A percentile compares a stretch with the other conserved stretches of the same genome.
Conservation (phyloP, 2,329 filamentous ascomycete species). For the Xylariaceae sp. region DNA sequence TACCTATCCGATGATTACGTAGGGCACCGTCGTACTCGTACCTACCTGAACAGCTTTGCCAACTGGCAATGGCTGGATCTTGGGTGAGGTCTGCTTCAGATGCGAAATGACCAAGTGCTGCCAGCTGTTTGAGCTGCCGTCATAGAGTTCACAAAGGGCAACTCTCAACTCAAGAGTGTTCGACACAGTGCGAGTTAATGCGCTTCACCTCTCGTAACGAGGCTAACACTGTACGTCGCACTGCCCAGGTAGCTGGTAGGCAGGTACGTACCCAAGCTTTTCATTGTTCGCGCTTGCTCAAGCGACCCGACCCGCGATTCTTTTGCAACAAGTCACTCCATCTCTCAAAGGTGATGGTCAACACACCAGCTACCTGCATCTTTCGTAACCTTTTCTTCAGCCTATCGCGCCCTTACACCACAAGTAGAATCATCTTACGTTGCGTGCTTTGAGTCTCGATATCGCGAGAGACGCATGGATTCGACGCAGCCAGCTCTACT, state of each 20-base stretch:
- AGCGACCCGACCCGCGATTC: conserved; percentile 9
- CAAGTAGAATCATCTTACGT: too few relatives aligned
- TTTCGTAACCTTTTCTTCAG: background rate
- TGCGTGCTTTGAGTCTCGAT: conserved; percentile 6
- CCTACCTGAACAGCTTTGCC: too few relatives aligned
- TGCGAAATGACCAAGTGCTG: too few relatives aligned
- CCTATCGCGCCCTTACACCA: background rate
- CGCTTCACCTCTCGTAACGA: background rate
- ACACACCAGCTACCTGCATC: background rate
- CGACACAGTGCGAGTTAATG: too few relatives aligned
- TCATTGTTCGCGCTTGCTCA: conserved; percentile 17
- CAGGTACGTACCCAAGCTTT: conserved; percentile 2
- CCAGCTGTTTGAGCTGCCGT: too few relatives aligned
- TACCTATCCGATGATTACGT: too few relatives aligned
- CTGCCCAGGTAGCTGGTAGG: too few relatives aligned
- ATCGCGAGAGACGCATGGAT: conserved; percentile 11
- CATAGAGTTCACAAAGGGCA: too few relatives aligned
- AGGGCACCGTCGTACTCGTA: too few relatives aligned
- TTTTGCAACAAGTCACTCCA: conserved; percentile 1
- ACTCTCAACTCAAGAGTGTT: too few relatives aligned
- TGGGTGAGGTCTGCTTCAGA: too few relatives aligned
- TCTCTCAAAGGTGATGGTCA: conserved; percentile 4
- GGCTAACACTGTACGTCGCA: background rate
- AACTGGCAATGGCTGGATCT: too few relatives aligned
- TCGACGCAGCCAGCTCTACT: conserved; percentile 7